phyloP scores from a whole-genome alignment of 768 basidiomycete species.

The Tricholoma saponaceum region DNA sequence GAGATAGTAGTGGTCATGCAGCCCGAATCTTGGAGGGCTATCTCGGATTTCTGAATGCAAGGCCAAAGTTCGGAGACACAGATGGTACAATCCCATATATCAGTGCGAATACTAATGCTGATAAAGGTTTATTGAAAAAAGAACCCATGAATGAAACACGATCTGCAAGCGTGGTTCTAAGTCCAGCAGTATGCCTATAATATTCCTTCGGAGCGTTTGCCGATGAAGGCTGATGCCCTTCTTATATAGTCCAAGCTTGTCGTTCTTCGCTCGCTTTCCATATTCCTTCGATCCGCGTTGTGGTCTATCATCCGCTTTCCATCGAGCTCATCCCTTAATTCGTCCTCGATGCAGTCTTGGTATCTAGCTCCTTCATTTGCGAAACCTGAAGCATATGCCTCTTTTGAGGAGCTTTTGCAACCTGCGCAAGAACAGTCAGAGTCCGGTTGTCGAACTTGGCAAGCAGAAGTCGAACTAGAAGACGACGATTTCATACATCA shows the following conservation, averaged over 20 bases:
- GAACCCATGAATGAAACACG: slow-evolving; percentile 48
- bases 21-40: slow-evolving; percentile 73
- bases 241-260: slow-evolving; percentile 65
- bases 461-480: slow-evolving; percentile 30
- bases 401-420: slow-evolving; percentile 47
- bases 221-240: neutral
- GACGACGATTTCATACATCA: slow-evolving; percentile 28
- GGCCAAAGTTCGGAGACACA: slow-evolving; percentile 54
- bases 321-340: neutral
- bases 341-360: slow-evolving; percentile 44
- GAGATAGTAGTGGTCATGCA: slow-evolving; percentile 47
- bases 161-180: slow-evolving; percentile 61
- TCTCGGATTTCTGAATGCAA: slow-evolving; percentile 70
- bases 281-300: slow-evolving; percentile 54
- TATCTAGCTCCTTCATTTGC: slow-evolving; percentile 62
- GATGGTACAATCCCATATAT: slow-evolving; percentile 37
- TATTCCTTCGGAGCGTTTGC: neutral
- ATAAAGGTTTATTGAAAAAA: slow-evolving; percentile 12
- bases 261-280: slow-evolving; percentile 67
- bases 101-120: neutral
- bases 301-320: slow-evolving; percentile 18
- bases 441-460: slow-evolving; percentile 25
- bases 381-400: slow-evolving; percentile 43
- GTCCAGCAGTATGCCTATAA: slow-evolving; percentile 53
- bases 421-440: slow-evolving; percentile 15